Evolutionary conservation across 2,329 filamentous ascomycete species (phyloP), one percentile per base, ranked within the genome.

Genomic region (Penicillium sp.): DNA sequence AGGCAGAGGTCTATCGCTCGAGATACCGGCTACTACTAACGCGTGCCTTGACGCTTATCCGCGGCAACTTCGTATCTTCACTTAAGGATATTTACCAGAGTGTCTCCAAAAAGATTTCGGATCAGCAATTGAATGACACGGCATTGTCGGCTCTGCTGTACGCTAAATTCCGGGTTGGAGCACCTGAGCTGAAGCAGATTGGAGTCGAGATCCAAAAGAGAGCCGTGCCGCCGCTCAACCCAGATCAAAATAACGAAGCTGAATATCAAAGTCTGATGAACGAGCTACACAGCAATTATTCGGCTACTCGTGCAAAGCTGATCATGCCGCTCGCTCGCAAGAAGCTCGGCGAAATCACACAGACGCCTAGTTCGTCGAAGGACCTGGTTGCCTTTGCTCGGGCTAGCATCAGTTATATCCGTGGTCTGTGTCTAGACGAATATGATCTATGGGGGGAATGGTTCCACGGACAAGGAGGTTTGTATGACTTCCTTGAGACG

Each of bases 1-100:
- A 97, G 67, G 84, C 90, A 3, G 84, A 89, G 54, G 82, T 85
- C 2, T 97, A 96, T 66, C 80, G 90, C 38, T 88, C 91, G 6
- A 82, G 89, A 52, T 97, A 97, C 67, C 82, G 87, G 53, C 77
- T 93, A 0, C 77, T 96, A 12, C 78, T 97, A 37, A 85, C 83
- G 2, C 74, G 83, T 53, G 82, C 79, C 17, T 71, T 85, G 40
- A 85, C 82, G 0, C 73, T 85, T 24, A 83, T 85, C 42, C 78
- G 83, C 22, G 81, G 82, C 37, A 78, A 84, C 61, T 84, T 85
- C 60, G 82, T 80, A 52, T 78, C 77, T 55, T 75, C 75, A n/a
- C 72, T 82, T 22, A 78, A 77, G 54, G 82, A 82, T 54, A 81
- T 80, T 40, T 79, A 77, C 44, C 76, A 78, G 40, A 82, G 78